A percentile compares a stretch with the other conserved stretches of the same genome.
Evolutionary conservation across 805 yeast genomes (phyloP).

Genomic region (Zygotorulaspora florentina): DNA sequence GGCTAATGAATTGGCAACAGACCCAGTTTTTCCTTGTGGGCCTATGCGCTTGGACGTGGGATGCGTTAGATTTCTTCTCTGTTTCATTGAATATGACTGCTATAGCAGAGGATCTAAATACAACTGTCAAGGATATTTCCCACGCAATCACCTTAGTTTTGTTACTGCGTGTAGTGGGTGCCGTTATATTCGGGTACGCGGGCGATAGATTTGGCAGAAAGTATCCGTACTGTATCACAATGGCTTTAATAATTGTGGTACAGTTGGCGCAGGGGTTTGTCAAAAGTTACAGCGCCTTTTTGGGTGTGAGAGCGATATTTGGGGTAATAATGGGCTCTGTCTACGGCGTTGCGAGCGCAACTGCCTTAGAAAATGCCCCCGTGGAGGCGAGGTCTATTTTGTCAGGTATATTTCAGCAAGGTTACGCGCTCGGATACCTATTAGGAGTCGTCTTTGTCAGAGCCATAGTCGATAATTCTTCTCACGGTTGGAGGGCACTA

Average conservation of each 20-base stretch:
- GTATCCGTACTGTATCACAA: constrained; percentile 55
- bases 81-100: constrained; percentile 53
- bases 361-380: constrained; percentile 65
- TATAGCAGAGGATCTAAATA: constrained; percentile 48
- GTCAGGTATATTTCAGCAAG: constrained; percentile 73
- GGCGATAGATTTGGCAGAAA: constrained; percentile 66
- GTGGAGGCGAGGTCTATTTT: constrained; percentile 53
- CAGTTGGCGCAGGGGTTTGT: constrained; percentile 68
- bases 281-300: constrained; percentile 52
- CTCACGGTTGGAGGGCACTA: constrained; percentile 57
- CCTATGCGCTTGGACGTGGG: constrained; percentile 66
- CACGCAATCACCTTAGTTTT: constrained; percentile 72
- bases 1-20: constrained; percentile 43
- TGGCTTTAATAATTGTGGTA: constrained; percentile 47
- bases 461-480: constrained; percentile 52
- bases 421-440: constrained; percentile 68
- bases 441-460: constrained; percentile 62
- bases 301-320: constrained; percentile 58
- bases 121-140: constrained; percentile 47
- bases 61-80: constrained; percentile 66
- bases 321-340: constrained; percentile 73
- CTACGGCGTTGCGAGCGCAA: constrained; percentile 61
- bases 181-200: constrained; percentile 56
- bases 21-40: constrained; percentile 53
- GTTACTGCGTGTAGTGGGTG: constrained; percentile 69